A percentile compares a stretch with the other conserved stretches of the same genome.
phyloP scores from a whole-genome alignment of 768 basidiomycete species.

The Termitomyces sp. region DNA sequence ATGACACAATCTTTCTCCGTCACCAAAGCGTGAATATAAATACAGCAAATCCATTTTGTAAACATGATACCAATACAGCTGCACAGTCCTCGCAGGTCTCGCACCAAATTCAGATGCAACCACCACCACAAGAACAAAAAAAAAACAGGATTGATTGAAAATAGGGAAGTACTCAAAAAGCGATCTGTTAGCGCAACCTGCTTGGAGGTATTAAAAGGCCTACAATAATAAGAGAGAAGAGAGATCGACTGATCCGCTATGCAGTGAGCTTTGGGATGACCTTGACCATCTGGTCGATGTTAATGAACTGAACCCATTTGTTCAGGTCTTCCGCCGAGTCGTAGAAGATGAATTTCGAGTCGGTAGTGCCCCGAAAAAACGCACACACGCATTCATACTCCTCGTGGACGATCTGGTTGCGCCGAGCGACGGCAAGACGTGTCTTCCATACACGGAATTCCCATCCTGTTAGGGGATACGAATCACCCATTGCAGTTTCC shows the following conservation, averaged over 20 bases:
- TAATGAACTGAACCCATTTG: constrained; percentile 81
- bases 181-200: no score
- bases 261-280: constrained; percentile 73
- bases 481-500: constrained; percentile 59
- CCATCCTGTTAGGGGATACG: constrained; percentile 70
- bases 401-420: constrained; percentile 53
- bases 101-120: no score
- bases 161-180: no score
- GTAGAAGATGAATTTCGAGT: constrained; percentile 70
- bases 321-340: constrained; percentile 62
- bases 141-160: no score
- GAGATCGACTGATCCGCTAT: constrained; percentile 13
- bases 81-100: no score
- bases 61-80: no score
- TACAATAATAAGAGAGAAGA: background rate
- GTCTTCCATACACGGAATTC: constrained; percentile 81
- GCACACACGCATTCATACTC: constrained; percentile 74
- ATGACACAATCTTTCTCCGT: no score
- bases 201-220: background rate
- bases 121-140: no score
- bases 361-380: constrained; percentile 64
- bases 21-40: no score
- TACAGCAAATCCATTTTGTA: no score
- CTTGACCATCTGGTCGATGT: constrained; percentile 76
- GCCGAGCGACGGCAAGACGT: constrained; percentile 61